Base-by-base conservation (phyloP, 306 rosid genomes). In the Glycine latifolia region DNA sequence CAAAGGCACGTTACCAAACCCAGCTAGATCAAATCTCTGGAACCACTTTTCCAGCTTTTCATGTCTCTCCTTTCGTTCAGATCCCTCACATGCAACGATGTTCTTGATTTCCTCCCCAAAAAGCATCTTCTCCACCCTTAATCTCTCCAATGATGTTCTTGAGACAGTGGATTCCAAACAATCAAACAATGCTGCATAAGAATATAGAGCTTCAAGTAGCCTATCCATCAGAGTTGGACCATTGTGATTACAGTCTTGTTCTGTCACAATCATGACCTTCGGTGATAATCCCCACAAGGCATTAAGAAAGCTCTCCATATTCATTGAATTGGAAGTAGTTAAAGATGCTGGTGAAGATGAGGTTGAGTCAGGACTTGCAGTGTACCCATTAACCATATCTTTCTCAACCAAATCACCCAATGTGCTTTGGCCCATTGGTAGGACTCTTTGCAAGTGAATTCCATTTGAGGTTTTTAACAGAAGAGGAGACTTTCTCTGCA, bases 141-240 rank as follows among this genome's bases (percentile, higher is more conserved):
- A 35, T 63, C 84, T 81, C 56, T 81, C 79, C 59, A 73, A 41
- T 2, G 84, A 81, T 11, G 67, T 37, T 81, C 84, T 63, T 10
- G 84, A 55, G 74, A 73, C 59, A 14, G 79, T 81, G 8, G 79
- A 73, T 73, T 81, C 84, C 67, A 81, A 73, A 43, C 79, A 81
- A 53, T 81, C 84, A 73, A 81, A 81, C n/a, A 81, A 43, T 43
- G 84, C 84, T 50, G 84, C 84, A 65, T 73, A 81, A 26, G 84
- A 81, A 43, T 81, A 63, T 26, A 81, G 67, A 52, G 84, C 79
- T 81, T 81, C 84, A 12, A 81, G 72, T 17, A 81, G 74, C 50
- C 84, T 81, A 0, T 81, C 84, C 79, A 73, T 62, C 52, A 81
- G 74, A 20, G 67, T 52, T 65, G 74, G 44, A 31, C 79, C 79